phyloP scores from a whole-genome alignment of 2,329 filamentous ascomycete genomes.

The Pseudocercospora fuligena region DNA sequence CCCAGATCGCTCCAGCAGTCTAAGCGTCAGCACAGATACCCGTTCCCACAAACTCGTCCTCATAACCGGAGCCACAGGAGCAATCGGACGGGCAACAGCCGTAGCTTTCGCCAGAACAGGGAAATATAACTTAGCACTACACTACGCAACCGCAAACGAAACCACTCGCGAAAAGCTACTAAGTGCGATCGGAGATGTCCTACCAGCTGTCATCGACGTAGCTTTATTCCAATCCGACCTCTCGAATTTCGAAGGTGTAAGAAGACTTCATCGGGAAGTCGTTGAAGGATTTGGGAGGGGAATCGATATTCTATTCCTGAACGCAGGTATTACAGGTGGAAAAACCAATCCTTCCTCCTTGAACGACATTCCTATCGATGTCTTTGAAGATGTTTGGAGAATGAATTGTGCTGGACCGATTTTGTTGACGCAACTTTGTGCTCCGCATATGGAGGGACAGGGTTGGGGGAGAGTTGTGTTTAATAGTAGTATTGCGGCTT shows the following conservation, averaged over 20 bases:
- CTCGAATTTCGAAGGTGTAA: conserved; percentile 34
- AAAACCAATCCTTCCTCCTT: conserved; percentile 36
- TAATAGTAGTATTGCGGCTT: conserved; percentile 45
- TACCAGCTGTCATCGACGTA: conserved; percentile 47
- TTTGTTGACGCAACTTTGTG: conserved; percentile 46
- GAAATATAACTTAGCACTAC: conserved; percentile 48
- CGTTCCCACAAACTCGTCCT: conserved; percentile 34
- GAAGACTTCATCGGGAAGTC: conserved; percentile 43
- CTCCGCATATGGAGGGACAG: conserved; percentile 43
- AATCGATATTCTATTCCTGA: conserved; percentile 50
- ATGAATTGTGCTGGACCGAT: conserved; percentile 45
- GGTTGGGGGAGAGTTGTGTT: conserved; percentile 47
- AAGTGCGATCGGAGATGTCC: conserved; percentile 36
- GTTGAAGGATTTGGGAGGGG: conserved; percentile 37
- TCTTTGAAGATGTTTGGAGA: conserved; percentile 46
- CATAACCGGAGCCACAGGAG: conserved; percentile 50
- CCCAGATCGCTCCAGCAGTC: conserved; percentile 2
- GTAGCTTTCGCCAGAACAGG: conserved; percentile 47
- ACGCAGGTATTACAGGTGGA: conserved; percentile 40
- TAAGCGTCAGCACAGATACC: conserved; percentile 7
- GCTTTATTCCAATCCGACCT: conserved; percentile 37
- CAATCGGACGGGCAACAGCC: conserved; percentile 51
- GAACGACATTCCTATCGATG: conserved; percentile 42
- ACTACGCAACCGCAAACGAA: conserved; percentile 48
- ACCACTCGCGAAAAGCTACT: conserved; percentile 40